Evolutionary conservation across 1,284 basidiomycete genomes (phyloP).

Genomic region (Fomitopsis betulina): DNA sequence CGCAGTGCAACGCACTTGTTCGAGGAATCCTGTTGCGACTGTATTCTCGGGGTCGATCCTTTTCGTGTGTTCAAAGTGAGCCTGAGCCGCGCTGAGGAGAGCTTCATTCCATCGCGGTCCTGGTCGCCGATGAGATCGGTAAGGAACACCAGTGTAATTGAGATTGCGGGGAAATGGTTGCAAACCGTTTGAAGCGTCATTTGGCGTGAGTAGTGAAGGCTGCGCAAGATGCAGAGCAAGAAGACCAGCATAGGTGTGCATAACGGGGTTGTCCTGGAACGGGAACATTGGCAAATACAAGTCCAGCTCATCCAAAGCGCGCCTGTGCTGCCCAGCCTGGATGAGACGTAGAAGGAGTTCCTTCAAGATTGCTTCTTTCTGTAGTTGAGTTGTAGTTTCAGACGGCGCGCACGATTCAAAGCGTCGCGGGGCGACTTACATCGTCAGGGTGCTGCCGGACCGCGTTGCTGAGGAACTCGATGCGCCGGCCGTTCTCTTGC

Average conservation of each 20-base stretch:
- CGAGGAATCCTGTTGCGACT: slow-evolving; percentile 47
- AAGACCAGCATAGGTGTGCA: slow-evolving; percentile 82
- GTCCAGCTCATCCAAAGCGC: slow-evolving; percentile 82
- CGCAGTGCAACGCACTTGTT: slow-evolving; percentile 37
- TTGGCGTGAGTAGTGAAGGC: slow-evolving; percentile 9
- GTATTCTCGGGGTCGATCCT: slow-evolving; percentile 54
- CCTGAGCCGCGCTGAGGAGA: slow-evolving; percentile 53
- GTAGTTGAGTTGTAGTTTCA: slow-evolving; percentile 1
- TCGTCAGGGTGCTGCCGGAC: slow-evolving; percentile 63
- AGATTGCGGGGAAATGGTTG: not conserved
- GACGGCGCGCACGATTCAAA: not conserved
- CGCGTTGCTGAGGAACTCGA: slow-evolving; percentile 64
- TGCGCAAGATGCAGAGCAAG: slow-evolving; percentile 60
- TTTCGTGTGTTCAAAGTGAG: slow-evolving; percentile 60
- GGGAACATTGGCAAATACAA: slow-evolving; percentile 85
- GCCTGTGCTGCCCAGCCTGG: slow-evolving; percentile 47
- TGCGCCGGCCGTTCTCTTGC: slow-evolving; percentile 31
- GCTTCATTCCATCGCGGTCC: slow-evolving; percentile 25
- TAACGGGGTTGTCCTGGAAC: slow-evolving; percentile 72
- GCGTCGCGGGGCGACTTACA: slow-evolving; percentile 36
- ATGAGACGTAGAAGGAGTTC: slow-evolving; percentile 73
- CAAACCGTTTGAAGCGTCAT: not conserved
- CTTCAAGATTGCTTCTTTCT: slow-evolving; percentile 73
- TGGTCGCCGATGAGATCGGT: slow-evolving; percentile 15
- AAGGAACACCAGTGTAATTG: not conserved